Conservation (phyloP, 805 yeast genomes). For the Schwanniomyces polymorphus region DNA sequence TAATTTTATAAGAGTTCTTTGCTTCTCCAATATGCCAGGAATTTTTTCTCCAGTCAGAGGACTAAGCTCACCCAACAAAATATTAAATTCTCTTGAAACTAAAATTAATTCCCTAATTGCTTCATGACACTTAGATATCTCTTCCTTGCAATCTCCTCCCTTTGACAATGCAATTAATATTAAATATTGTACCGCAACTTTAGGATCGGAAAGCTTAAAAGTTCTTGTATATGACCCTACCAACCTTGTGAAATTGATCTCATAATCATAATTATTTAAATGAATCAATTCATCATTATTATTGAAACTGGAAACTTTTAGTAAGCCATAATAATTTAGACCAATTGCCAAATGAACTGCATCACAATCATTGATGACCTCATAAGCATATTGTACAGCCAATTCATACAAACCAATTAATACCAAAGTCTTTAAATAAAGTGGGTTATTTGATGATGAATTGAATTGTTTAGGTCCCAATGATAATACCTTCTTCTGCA, state of each 20-base stretch:
- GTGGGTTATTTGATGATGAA: constrained; percentile 60
- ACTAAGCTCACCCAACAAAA: constrained; percentile 80
- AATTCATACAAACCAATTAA: constrained; percentile 79
- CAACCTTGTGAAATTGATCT: constrained; percentile 57
- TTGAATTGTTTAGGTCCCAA: constrained; percentile 75
- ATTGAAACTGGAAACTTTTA: constrained; percentile 46
- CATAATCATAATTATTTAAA: constrained; percentile 30
- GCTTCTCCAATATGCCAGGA: constrained; percentile 82
- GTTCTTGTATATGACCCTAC: constrained; percentile 79
- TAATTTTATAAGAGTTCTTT: constrained; percentile 64
- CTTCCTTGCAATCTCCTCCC: constrained; percentile 38
- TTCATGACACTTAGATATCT: constrained; percentile 64
- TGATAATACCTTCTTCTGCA: constrained; percentile 68
- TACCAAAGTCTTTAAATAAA: constrained; percentile 72
- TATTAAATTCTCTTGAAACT: constrained; percentile 80
- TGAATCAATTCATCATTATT: constrained; percentile 36
- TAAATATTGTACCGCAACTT: constrained; percentile 88
- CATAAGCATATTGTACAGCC: constrained; percentile 67
- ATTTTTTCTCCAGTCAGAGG: constrained; percentile 66
- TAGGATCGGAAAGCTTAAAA: constrained; percentile 83
- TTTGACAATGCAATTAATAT: constrained; percentile 60
- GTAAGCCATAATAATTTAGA: constrained; percentile 68
- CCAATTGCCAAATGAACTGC: constrained; percentile 89
- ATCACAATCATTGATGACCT: constrained; percentile 68
- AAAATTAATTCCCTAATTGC: constrained; percentile 81